phyloP scores from a whole-genome alignment of 169 alveolate species.

The Eimeria brunetti region DNA sequence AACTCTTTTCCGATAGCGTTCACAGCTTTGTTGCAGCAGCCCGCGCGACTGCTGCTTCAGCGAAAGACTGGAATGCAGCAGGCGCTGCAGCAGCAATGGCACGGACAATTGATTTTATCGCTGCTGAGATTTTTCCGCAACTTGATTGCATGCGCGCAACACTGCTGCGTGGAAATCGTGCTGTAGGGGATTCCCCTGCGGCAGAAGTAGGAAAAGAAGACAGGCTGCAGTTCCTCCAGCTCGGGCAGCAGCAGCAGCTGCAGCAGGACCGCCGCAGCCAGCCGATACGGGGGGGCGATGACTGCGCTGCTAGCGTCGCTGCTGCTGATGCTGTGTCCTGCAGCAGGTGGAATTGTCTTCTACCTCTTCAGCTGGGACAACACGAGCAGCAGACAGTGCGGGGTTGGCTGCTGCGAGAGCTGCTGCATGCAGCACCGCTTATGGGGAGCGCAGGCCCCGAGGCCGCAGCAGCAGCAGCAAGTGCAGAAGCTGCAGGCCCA shows the following conservation, averaged over 20 bases:
- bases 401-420: constrained; percentile 72
- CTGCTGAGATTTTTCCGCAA: constrained; percentile 43
- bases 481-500: neutral
- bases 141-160: neutral
- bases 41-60: neutral
- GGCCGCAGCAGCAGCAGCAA: constrained; percentile 22
- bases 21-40: constrained; percentile 7
- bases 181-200: neutral
- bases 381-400: constrained; percentile 41
- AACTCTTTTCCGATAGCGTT: neutral
- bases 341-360: constrained; percentile 18
- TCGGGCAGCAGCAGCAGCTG: constrained; percentile 5
- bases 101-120: constrained; percentile 5
- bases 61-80: neutral
- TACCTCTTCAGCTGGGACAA: constrained; percentile 37
- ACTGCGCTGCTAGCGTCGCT: neutral
- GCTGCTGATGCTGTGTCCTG: neutral
- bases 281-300: neutral
- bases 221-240: neutral
- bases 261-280: neutral
- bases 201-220: neutral
- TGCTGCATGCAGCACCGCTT: constrained; percentile 47
- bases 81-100: neutral
- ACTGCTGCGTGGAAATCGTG: neutral
- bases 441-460: neutral